Conservation (phyloP, 2,329 filamentous ascomycete species). For the Bimuria novae-zelandiae region DNA sequence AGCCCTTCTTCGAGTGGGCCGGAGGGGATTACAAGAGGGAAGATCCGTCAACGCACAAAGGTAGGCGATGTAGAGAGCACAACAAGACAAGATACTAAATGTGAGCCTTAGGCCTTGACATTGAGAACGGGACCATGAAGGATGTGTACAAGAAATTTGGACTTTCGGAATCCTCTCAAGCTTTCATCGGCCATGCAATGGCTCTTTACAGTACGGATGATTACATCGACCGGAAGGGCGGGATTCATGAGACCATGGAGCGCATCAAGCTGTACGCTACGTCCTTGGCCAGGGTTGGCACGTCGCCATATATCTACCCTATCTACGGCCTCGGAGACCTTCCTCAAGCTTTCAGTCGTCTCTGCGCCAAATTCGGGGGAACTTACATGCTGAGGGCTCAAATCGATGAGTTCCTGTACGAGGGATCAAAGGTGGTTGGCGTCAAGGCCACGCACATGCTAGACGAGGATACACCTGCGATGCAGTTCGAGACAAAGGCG, state of each 20-base stretch:
- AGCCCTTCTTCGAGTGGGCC: conserved; percentile 96
- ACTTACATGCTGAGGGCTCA: conserved; percentile 99
- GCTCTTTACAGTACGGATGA: conserved; percentile 90
- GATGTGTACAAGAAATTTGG: conserved; percentile 99
- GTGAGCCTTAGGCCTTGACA: conserved; percentile 70
- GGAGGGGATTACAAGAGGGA: conserved; percentile 82
- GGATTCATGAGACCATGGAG: conserved; percentile 82
- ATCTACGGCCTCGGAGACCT: conserved; percentile 97
- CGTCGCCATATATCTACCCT: conserved; percentile 99
- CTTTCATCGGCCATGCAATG: conserved; percentile 99
- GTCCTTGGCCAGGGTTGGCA: conserved; percentile 96
- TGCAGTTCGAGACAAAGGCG: conserved; percentile 95
- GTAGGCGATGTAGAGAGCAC: conserved; percentile 54
- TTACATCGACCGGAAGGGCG: conserved; percentile 75
- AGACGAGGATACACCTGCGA: conserved; percentile 72
- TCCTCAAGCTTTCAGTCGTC: conserved; percentile 93
- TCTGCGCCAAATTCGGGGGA: conserved; percentile 97
- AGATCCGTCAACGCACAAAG: conserved; percentile 86
- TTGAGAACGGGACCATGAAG: conserved; percentile 84
- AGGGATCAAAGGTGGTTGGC: conserved; percentile 82
- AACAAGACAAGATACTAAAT: conserved; percentile 5
- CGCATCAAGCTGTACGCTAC: conserved; percentile 96
- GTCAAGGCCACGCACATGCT: conserved; percentile 99
- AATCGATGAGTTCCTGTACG: conserved; percentile 87
- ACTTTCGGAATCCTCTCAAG: conserved; percentile 83